Base-by-base conservation (phyloP, 805 yeast genomes). In the Ogataea parapolymorpha region DNA sequence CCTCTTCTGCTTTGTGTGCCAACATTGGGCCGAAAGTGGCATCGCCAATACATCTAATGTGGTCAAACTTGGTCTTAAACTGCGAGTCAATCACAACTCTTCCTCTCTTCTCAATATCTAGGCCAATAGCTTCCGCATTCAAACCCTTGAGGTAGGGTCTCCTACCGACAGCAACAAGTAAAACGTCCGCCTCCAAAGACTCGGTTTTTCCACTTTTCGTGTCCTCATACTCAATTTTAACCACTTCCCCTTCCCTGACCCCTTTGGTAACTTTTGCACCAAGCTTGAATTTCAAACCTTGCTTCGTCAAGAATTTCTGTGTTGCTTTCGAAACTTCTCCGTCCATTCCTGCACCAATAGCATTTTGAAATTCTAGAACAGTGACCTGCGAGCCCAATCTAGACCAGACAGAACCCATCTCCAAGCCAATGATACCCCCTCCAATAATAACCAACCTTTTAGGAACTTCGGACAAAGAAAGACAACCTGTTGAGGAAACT, bases 1-100 rank as follows among this genome's bases (percentile, higher is more conserved):
- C 99, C 68, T 93, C 99, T 76, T 93, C 99, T 49, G 99, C 99
- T 77, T 93, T 93, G 79, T 93, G 99, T 51, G 99, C 99, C 71
- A 93, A 79, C 99, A 93, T 93, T 58, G 95, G 91, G 57, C 99
- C 99, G 59, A 87, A 93, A 30, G 99, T 93, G 42, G 83, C 97
- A 63, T 93, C 99, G 68, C 99, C 99, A 68, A 93, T 87, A 59
- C 89, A 95, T 70, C 95, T 86, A 65, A 93, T 90, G 71, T 93
- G 95, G 41, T 90, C 84, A 69, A 75, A 79, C 69, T 87, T 90
- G 53, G 98, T 85, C 72, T 87, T 84, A 79, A 79, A 93, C 74
- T 91, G 88, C 46, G 84, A 81, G 68, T 93, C 97, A 60, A 95
- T 91, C 42, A 93, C 95, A 60, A 93, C 75, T 65, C 98, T 82